Conservation (phyloP, 2,329 filamentous ascomycete genomes). For the Aspergillus pseudonomiae region DNA sequence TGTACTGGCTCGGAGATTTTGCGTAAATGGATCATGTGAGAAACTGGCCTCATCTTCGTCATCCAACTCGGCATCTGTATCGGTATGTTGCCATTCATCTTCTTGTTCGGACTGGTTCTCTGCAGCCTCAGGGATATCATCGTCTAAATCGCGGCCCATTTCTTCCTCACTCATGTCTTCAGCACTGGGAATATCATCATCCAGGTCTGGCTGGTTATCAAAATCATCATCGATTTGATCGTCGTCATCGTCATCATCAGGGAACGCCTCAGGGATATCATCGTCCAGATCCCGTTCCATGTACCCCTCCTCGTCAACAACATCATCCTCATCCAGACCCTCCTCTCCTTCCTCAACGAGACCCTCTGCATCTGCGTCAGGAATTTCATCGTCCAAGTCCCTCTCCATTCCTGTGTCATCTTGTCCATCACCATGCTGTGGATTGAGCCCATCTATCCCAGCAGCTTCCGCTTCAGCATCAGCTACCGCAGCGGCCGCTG, state of each 20-base stretch:
- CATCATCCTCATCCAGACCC: constrained; percentile 55
- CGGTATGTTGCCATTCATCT: constrained; percentile 74
- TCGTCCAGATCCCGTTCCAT: constrained; percentile 70
- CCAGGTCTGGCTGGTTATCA: constrained; percentile 49
- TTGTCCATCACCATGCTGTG: constrained; percentile 30
- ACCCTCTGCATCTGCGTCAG: constrained; percentile 45
- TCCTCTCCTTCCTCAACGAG: constrained; percentile 48
- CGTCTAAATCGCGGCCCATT: constrained; percentile 72
- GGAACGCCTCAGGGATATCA: constrained; percentile 68
- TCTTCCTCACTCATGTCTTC: constrained; percentile 56
- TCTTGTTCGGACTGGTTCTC: constrained; percentile 50
- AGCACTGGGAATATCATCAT: constrained; percentile 66
- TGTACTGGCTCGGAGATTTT: constrained; percentile 38
- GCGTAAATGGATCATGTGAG: constrained; percentile 28
- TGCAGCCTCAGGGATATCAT: constrained; percentile 66
- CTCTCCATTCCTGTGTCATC: constrained; percentile 42
- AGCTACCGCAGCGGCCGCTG: constrained; percentile 59
- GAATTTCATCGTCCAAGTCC: constrained; percentile 52
- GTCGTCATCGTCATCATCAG: constrained; percentile 46
- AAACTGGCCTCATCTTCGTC: constrained; percentile 42
- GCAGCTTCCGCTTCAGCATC: constrained; percentile 55
- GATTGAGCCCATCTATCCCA: constrained; percentile 35
- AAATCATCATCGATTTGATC: constrained; percentile 46
- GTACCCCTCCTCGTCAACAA: constrained; percentile 53
- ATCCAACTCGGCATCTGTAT: constrained; percentile 68